Evolutionary conservation across 1,139 yeast species (phyloP).

Genomic region (Candida neerlandica): DNA sequence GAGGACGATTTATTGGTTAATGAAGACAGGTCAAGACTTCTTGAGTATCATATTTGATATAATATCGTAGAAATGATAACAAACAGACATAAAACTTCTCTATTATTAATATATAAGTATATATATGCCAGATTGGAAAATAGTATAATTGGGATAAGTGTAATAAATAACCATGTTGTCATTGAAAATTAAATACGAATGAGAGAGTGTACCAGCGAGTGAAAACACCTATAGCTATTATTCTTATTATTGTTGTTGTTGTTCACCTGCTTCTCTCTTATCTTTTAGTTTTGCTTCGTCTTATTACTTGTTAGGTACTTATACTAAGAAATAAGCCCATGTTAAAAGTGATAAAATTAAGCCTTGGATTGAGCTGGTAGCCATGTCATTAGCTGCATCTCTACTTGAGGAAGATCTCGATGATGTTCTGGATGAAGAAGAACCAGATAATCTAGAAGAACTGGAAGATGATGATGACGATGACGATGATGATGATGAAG

Average conservation of each 20-base stretch:
- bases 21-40: conserved; percentile 31
- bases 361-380: background rate
- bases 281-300: background rate
- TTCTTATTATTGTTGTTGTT: too few species aligned
- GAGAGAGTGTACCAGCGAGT: background rate
- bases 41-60: conserved; percentile 40
- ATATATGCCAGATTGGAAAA: background rate
- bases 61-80: too few species aligned
- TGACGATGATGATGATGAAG: too few species aligned
- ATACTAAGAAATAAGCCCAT: background rate
- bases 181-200: background rate
- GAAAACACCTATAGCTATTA: background rate
- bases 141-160: background rate
- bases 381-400: background rate
- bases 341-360: background rate
- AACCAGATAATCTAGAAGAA: background rate
- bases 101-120: background rate
- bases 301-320: background rate
- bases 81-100: background rate
- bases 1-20: conserved; percentile 40
- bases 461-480: background rate
- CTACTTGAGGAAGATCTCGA: background rate
- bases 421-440: background rate
- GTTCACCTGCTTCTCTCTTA: background rate
- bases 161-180: background rate